Evolutionary conservation across 2,329 filamentous ascomycete species (phyloP).

Genomic region (Helotiales sp.): DNA sequence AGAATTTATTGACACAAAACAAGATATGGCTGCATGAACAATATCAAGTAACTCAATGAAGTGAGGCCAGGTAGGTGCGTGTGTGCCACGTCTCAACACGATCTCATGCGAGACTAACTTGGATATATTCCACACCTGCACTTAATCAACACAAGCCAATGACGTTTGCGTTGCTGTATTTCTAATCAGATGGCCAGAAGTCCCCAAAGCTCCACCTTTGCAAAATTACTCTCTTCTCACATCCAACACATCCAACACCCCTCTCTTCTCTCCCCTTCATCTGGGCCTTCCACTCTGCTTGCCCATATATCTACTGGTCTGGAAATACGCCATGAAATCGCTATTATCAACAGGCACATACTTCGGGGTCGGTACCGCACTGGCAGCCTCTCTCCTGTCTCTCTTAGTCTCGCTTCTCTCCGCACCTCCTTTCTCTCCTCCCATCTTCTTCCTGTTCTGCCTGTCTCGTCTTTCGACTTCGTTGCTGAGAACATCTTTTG

Average conservation of each 20-base stretch:
- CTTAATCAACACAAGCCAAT: too few species aligned
- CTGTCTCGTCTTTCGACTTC: neutral
- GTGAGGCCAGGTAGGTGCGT: too few species aligned
- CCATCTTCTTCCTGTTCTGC: neutral
- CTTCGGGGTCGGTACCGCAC: neutral
- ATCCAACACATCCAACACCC: neutral
- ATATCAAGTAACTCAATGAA: too few species aligned
- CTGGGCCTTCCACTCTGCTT: constrained; percentile 7
- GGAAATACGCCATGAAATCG: constrained; percentile 27
- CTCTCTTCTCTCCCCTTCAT: neutral
- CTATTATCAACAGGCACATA: constrained; percentile 36
- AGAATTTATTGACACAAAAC: too few species aligned
- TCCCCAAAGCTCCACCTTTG: too few species aligned
- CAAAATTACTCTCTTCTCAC: too few species aligned
- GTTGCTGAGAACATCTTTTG: neutral
- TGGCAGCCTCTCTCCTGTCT: neutral
- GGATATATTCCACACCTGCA: too few species aligned
- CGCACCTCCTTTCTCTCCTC: neutral
- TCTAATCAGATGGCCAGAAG: too few species aligned
- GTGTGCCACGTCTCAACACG: too few species aligned
- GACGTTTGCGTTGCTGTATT: too few species aligned
- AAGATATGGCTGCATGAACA: too few species aligned
- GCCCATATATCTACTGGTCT: constrained; percentile 25
- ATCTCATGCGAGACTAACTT: too few species aligned
- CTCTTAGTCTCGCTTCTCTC: neutral